Evolutionary conservation across 2,329 filamentous ascomycete genomes (phyloP), one percentile per base, ranked within the genome.

Genomic region (Fusarium sp.): DNA sequence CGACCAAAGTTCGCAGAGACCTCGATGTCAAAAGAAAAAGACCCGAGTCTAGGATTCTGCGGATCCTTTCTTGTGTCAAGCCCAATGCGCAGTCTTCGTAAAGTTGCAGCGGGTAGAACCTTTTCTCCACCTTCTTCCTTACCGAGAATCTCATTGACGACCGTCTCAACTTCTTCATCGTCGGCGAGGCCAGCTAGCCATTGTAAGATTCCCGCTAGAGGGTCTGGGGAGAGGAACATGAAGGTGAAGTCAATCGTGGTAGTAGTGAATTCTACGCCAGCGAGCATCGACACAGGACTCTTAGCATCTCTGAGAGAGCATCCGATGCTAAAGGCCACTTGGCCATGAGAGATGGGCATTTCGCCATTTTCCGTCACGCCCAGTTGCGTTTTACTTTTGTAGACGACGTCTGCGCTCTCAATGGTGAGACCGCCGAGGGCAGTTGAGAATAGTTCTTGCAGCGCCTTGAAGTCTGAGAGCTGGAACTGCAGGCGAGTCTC

Each of bases 1-100:
- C 45, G 45, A 6, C 61, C 61, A 42, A 64, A 50, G 14, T 26
- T 50, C 1, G 61, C 61, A 36, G 61, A 24, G 8, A 50, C 61
- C 28, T 64, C 61, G 7, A 64, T 36, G 1, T 64, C 54, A 2
- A 64, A 64, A 4, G 54, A 50, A 30, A 64, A 64, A 1, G 44
- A 59, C 0, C 30, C 36, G 5, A 64, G 61, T 28, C n/a, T 24
- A 4, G 61, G 54, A 36, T 38, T 41, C 35, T 60, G 57, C 3
- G 57, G 57, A 30, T 60, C 57, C 6, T 64, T 59, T 8, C n/a
- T 63, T 42, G 60, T 63, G 12, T 63, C 60, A 4, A 63, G 60
- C 12, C 26, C 35, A 14, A 64, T 28, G 2, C 24, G 61, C 20
- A 64, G 7, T 59, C 61, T 59, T 22, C 54, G n/a, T 3, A 64